Evolutionary conservation across 108 stramenopile genomes (phyloP).

Genomic region (Cyclotella sp.): DNA sequence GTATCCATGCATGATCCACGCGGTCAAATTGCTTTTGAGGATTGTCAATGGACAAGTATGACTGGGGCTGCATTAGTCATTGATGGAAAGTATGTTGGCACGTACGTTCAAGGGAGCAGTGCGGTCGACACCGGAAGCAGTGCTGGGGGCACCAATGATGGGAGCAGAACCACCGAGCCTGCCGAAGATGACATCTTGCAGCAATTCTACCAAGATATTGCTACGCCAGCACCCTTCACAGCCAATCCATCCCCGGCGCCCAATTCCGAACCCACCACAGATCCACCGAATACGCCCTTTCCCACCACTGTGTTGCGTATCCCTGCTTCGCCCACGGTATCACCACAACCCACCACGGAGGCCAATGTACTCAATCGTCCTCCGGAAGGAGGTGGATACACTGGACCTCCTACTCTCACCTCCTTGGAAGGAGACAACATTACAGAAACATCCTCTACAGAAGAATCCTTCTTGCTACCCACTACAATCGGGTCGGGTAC

Average conservation of each 20-base stretch:
- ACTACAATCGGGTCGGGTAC: neutral
- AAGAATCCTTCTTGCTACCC: neutral
- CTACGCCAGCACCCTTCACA: neutral
- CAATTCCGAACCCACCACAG: neutral
- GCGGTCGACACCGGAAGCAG: neutral
- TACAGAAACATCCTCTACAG: neutral
- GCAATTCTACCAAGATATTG: conserved; percentile 5
- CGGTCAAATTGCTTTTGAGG: conserved; percentile 35
- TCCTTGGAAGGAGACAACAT: neutral
- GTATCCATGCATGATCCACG: conserved; percentile 50
- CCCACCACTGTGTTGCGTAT: conserved; percentile 5
- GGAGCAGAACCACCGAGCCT: too few species aligned
- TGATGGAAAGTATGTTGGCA: conserved; percentile 35
- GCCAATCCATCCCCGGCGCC: conserved; percentile 10
- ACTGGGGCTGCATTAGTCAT: conserved; percentile 29
- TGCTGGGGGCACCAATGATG: too few species aligned
- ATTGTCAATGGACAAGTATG: conserved; percentile 31
- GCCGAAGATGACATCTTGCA: neutral
- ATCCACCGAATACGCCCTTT: conserved; percentile 4
- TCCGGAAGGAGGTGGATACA: neutral
- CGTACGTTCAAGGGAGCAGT: neutral
- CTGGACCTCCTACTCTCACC: neutral
- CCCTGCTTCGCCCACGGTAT: conserved; percentile 1
- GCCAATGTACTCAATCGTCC: neutral
- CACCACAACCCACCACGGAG: neutral